Evolutionary conservation across 2,329 filamentous ascomycete genomes (phyloP), one percentile per base, ranked within the genome.

Genomic region (Uncinocarpus reesii): DNA sequence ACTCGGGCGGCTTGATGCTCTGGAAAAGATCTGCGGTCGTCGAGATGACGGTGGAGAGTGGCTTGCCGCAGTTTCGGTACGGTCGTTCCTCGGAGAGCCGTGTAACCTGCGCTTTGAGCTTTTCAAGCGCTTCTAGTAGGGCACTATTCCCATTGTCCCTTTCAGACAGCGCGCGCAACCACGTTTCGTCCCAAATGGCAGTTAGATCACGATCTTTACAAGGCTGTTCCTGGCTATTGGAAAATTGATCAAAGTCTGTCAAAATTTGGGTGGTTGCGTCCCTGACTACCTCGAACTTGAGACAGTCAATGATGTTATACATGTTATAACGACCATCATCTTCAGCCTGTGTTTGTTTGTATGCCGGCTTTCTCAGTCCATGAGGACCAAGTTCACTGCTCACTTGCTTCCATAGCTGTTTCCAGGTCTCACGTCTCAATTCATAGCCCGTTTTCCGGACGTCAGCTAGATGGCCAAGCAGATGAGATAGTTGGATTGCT

Each of bases 391-490:
- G 29, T 4, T 29, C 5, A 23, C 61, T 62, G 15, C 64, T 64
- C 26, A 67, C 56, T 24, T 51, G 57, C 35, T 60, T 62, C 36
- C 62, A 61, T 44, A 68, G 65, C 31, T 54, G 15, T 28, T 56
- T 49, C 69, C 70, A 73, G 5, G 60, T 60, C n/a, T 60, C 53
- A 26, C 65, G 61, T 1, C 62, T 61, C 10, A 73, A 60, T 28
- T 62, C 60, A n/a, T 69, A 61, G 1, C 71, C 71, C 2, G 62
- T 61, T 51, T 74, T 74, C 10, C 61, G 62, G 23, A 64, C 62
- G 49, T 74, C 71, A 0, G 73, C 70, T 4, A 74, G 60, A 51
- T 70, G 64, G 10, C 70, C 66, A 3, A 73, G 60, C 1, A 74
- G 61, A 43, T 59, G 58, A 5, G 66, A 65, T 5, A 74, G 57